Evolutionary conservation across 192 early-diverging fungal genomes (phyloP).

Genomic region (Jimgerdemannia flammicorona): DNA sequence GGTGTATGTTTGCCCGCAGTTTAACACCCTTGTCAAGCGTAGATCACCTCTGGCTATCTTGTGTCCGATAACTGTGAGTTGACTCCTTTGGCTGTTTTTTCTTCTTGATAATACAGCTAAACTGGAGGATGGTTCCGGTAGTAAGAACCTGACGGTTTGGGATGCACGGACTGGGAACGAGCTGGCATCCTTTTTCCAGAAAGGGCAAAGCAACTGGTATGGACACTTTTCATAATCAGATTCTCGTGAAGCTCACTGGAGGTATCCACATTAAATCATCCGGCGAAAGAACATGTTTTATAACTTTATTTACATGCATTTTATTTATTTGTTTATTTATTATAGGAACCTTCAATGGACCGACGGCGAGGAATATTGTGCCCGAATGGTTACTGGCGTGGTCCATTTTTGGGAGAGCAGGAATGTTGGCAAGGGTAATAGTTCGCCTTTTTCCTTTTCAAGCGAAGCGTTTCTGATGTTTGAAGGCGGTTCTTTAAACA

Average conservation of each 20-base stretch:
- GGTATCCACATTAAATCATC: not conserved
- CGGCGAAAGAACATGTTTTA: not conserved
- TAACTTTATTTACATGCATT: not conserved
- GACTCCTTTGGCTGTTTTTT: not conserved
- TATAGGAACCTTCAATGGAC: slow-evolving; percentile 91
- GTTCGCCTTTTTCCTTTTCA: too few relatives aligned
- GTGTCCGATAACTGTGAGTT: not conserved
- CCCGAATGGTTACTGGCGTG: slow-evolving; percentile 80
- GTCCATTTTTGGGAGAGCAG: slow-evolving; percentile 83
- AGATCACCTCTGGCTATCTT: too few relatives aligned
- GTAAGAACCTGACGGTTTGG: slow-evolving; percentile 82
- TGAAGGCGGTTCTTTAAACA: not conserved
- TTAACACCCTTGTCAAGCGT: too few relatives aligned
- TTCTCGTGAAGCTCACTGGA: not conserved
- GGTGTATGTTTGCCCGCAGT: too few relatives aligned
- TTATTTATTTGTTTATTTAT: too few relatives aligned
- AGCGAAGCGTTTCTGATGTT: not conserved
- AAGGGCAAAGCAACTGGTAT: slow-evolving; percentile 70
- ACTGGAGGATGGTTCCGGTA: slow-evolving; percentile 57
- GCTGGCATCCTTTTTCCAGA: slow-evolving; percentile 75
- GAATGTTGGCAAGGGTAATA: slow-evolving; percentile 47
- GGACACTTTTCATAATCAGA: not conserved
- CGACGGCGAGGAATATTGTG: slow-evolving; percentile 83
- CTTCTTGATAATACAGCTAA: slow-evolving; percentile 50
- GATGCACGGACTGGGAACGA: slow-evolving; percentile 66